Evolutionary conservation across 371 early-diverging fungal species (phyloP).

Genomic region (Syncephalastrum contaminatum): DNA sequence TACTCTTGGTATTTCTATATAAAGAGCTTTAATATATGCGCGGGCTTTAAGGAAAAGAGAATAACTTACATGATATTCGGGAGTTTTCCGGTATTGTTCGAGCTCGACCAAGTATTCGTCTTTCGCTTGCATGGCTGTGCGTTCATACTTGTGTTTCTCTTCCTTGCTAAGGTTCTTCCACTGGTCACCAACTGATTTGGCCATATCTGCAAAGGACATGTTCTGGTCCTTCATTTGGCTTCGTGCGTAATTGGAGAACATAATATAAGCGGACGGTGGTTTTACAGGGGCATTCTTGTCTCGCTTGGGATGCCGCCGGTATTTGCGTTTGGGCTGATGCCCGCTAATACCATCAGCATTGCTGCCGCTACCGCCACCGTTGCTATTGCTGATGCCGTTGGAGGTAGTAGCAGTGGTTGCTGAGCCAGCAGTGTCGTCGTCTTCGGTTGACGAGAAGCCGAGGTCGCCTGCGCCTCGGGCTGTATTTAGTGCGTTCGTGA

Average conservation of each 20-base stretch:
- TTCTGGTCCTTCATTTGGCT: constrained; percentile 33
- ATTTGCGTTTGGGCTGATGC: constrained; percentile 36
- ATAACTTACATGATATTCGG: constrained; percentile 17
- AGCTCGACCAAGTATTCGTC: constrained; percentile 36
- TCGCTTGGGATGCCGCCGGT: constrained; percentile 48
- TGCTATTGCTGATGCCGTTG: background rate
- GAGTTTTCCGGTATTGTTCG: constrained; percentile 30
- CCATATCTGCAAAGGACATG: constrained; percentile 43
- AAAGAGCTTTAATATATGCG: background rate
- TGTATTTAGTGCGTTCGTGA: too few relatives aligned
- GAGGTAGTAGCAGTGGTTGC: background rate
- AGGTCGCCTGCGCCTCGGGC: too few relatives aligned
- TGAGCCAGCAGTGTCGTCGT: too few relatives aligned
- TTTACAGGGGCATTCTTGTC: constrained; percentile 50
- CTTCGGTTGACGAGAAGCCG: too few relatives aligned
- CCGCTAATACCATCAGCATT: constrained; percentile 2
- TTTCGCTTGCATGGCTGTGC: constrained; percentile 35
- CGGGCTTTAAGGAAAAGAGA: background rate
- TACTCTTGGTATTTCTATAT: constrained; percentile 7
- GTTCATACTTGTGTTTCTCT: constrained; percentile 35
- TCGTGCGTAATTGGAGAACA: constrained; percentile 47
- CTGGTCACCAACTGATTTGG: constrained; percentile 45
- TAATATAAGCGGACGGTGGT: constrained; percentile 54
- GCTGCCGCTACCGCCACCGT: constrained; percentile 5
- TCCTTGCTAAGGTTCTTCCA: constrained; percentile 38